Percentiles rank a stretch among this genome's conserved stretches.
These are phyloP conservation scores for Dactylorhiza incarnata DNA, from an alignment of 106 monocot species.

Conservation along the genomic window DNA sequence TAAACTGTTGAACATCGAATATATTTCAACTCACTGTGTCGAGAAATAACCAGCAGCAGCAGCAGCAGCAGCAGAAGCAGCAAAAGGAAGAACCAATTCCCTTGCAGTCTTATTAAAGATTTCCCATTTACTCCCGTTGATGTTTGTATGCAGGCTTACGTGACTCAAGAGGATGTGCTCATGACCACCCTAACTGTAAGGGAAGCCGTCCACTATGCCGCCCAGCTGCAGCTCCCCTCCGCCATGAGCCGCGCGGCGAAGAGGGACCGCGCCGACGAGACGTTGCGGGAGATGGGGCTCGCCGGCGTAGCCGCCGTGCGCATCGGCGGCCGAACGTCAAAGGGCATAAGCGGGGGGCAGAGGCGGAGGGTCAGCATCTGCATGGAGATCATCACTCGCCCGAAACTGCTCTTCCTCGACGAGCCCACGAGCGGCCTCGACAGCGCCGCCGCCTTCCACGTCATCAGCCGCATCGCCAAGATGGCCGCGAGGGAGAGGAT, in stretches of 20 bases:
- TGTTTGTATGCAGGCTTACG: slow-evolving; percentile 6
- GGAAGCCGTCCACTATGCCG: slow-evolving; percentile 16
- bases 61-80: too few relatives aligned
- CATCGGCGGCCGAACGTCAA: background rate
- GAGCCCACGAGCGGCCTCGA: slow-evolving; percentile 45
- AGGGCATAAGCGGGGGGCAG: slow-evolving; percentile 35
- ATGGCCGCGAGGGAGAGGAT: slow-evolving; percentile 9
- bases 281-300: slow-evolving; percentile 19
- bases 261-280: slow-evolving; percentile 4
- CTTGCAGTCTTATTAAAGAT: too few relatives aligned
- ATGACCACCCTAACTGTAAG: slow-evolving; percentile 20
- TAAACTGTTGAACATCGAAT: too few relatives aligned
- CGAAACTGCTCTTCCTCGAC: slow-evolving; percentile 30
- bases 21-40: too few relatives aligned
- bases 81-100: too few relatives aligned
- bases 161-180: slow-evolving; percentile 17
- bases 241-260: slow-evolving; percentile 5
- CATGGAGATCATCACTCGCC: slow-evolving; percentile 26
- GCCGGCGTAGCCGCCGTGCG: slow-evolving; percentile 5
- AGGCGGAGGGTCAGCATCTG: slow-evolving; percentile 43
- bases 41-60: too few relatives aligned
- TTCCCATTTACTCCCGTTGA: background rate
- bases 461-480: slow-evolving; percentile 9
- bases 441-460: slow-evolving; percentile 34
- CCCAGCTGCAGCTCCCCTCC: slow-evolving; percentile 15